Percentiles rank a stretch among this genome's conserved stretches.
Evolutionary conservation across 805 yeast genomes (phyloP).

Genomic region (Kodamaea leandrae): DNA sequence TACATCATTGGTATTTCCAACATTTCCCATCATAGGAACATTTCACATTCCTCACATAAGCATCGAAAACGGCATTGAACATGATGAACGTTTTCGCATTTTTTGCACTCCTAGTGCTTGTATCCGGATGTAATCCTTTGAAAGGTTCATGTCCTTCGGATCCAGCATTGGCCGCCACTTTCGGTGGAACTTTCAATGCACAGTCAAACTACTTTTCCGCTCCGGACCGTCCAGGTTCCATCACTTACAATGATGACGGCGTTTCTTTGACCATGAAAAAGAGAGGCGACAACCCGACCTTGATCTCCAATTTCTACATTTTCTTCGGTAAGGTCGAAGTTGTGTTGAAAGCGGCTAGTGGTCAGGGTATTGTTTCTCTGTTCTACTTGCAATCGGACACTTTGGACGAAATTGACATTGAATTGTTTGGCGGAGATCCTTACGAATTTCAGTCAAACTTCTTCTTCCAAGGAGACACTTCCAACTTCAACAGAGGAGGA

Average conservation of each 20-base stretch:
- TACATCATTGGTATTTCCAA: no score
- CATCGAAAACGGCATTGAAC: neutral
- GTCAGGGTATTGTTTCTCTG: constrained; percentile 15
- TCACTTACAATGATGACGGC: constrained; percentile 12
- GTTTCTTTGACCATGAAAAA: constrained; percentile 13
- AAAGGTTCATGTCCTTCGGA: constrained; percentile 26
- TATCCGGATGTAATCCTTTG: constrained; percentile 29
- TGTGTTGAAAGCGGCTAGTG: constrained; percentile 15
- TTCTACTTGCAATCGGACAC: constrained; percentile 18
- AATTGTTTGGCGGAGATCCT: constrained; percentile 16
- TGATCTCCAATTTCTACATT: constrained; percentile 17
- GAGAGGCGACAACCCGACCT: constrained; percentile 16
- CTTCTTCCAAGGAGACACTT: constrained; percentile 15
- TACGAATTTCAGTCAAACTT: constrained; percentile 16
- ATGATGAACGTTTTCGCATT: neutral
- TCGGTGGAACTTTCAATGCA: constrained; percentile 26
- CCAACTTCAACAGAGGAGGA: constrained; percentile 52
- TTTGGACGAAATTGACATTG: constrained; percentile 18
- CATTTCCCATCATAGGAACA: no score
- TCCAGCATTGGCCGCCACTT: constrained; percentile 28
- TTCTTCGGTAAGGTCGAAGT: constrained; percentile 18
- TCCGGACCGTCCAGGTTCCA: constrained; percentile 9
- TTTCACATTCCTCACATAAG: no score
- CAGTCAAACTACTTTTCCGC: constrained; percentile 11
- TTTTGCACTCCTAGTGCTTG: constrained; percentile 7